These are phyloP conservation scores for Cryptomeria japonica DNA, from an alignment of 75 land plant species.

Conservation along the genomic window DNA sequence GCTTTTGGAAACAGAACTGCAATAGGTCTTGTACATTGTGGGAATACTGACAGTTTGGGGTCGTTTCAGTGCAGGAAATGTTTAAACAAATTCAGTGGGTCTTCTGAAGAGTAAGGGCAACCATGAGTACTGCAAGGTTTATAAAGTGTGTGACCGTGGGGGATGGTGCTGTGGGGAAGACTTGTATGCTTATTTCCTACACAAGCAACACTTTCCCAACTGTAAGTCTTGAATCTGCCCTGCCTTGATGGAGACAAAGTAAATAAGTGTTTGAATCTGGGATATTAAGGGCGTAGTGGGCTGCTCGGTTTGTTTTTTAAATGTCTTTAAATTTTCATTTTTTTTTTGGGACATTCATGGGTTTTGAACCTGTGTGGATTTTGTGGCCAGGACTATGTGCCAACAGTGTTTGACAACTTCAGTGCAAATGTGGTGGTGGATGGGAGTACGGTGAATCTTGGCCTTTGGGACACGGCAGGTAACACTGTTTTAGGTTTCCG, in stretches of 20 bases:
- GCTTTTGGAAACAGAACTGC: background rate
- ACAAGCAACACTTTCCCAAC: conserved; percentile 97
- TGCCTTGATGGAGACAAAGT: background rate
- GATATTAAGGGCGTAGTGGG: background rate
- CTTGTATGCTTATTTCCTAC: conserved; percentile 95
- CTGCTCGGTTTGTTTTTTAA: background rate
- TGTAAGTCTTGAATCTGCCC: conserved; percentile 36
- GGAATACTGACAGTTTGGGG: background rate
- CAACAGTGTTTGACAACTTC: conserved; percentile 50
- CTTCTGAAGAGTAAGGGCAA: background rate
- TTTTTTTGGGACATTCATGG: background rate
- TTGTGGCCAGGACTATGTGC: conserved; percentile 43
- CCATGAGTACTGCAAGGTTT: conserved; percentile 76
- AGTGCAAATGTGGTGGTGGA: conserved; percentile 56
- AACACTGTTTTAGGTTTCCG: background rate
- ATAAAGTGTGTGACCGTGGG: conserved; percentile 97
- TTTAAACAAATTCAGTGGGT: background rate
- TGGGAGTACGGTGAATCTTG: conserved; percentile 50
- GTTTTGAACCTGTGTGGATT: background rate
- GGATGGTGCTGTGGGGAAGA: conserved; percentile 97
- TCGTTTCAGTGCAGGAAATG: background rate
- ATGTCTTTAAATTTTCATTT: background rate
- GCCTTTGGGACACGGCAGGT: conserved; percentile 57
- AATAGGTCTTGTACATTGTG: background rate
- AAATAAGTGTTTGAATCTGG: background rate